Conservation (phyloP, 805 yeast species). For the Lipomyces starkeyi region DNA sequence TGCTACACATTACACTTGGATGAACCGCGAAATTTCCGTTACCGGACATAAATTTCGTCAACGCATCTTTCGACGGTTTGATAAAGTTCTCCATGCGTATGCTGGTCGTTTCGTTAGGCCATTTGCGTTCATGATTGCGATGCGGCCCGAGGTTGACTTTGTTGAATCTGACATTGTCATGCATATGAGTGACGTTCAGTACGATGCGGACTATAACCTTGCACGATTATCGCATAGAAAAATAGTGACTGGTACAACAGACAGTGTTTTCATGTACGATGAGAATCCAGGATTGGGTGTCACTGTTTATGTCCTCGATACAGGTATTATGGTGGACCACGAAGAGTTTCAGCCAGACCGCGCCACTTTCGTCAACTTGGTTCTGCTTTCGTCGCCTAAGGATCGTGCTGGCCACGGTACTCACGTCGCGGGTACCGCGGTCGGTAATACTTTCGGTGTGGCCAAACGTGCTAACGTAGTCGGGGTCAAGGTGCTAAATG, state of each 20-base stretch:
- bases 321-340: slow-evolving; percentile 81
- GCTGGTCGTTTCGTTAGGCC: slow-evolving; percentile 25
- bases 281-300: slow-evolving; percentile 30
- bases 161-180: slow-evolving; percentile 26
- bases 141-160: slow-evolving; percentile 30
- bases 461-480: slow-evolving; percentile 80
- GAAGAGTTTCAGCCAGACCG: slow-evolving; percentile 63
- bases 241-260: slow-evolving; percentile 13
- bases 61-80: slow-evolving; percentile 16
- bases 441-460: slow-evolving; percentile 77
- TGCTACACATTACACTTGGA: slow-evolving; percentile 39
- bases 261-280: slow-evolving; percentile 14
- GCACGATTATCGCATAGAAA: slow-evolving; percentile 30
- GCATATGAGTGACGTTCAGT: slow-evolving; percentile 18
- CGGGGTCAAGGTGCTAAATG: slow-evolving; percentile 79
- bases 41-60: slow-evolving; percentile 15
- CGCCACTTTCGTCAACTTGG: slow-evolving; percentile 54
- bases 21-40: slow-evolving; percentile 42
- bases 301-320: slow-evolving; percentile 79
- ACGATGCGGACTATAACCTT: slow-evolving; percentile 29
- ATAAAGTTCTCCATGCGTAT: slow-evolving; percentile 17
- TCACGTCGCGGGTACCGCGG: slow-evolving; percentile 96
- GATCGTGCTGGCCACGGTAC: slow-evolving; percentile 96
- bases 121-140: slow-evolving; percentile 24
- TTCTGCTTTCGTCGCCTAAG: slow-evolving; percentile 25